Base-by-base conservation (phyloP, 202 grass and related monocot genomes). In the Hordeum pubiflorum region DNA sequence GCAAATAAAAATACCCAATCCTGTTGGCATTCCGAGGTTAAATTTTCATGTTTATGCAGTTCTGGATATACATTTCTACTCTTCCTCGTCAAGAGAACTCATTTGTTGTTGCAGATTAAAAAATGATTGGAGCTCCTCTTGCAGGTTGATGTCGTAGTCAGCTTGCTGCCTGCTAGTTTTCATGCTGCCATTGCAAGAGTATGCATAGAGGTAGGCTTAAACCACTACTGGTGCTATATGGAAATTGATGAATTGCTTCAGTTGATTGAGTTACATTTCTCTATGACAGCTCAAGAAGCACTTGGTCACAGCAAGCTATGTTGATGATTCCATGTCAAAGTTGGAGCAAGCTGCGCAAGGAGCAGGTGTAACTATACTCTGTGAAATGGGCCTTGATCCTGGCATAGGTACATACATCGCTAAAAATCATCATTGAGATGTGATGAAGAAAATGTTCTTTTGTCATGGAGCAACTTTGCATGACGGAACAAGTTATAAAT, bases 311-410 rank as follows among this genome's bases (percentile, higher is more conserved):
- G 92, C 95, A 78, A 98, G 92, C 78, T 95, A 98, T 88, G 88
- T 98, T 82, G 95, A 98, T 78, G 86, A 94, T 13, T 86, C 92
- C 60, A 98, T 98, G 90, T 93, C 90, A 78, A 93, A 91, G 59
- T 86, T 98, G 78, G 67, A 82, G 62, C 86, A 89, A 91, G 81
- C 48, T 82, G 95, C 95, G 32, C 69, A 87, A 88, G 67, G 22
- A 87, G 92, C 86, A 71, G 92, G 95, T 77, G 89, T 98, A 59
- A 87, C 82, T 23, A 83, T 98, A 54, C 92, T 98, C 58, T 98
- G 92, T 17, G 95, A 98, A 93, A 95, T 98, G 92, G 95, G 95
- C 63, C 95, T 98, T 66, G 95, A 98, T 91, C 95, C 95, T 83
- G 95, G 95, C 76, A 95, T 98, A 87, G 95, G 95, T 98, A 86